Percentiles rank a stretch among this genome's conserved stretches.
These are phyloP conservation scores for Rhododendron ferrugineum DNA, from an alignment of 148 eudicot species.

Conservation along the genomic window DNA sequence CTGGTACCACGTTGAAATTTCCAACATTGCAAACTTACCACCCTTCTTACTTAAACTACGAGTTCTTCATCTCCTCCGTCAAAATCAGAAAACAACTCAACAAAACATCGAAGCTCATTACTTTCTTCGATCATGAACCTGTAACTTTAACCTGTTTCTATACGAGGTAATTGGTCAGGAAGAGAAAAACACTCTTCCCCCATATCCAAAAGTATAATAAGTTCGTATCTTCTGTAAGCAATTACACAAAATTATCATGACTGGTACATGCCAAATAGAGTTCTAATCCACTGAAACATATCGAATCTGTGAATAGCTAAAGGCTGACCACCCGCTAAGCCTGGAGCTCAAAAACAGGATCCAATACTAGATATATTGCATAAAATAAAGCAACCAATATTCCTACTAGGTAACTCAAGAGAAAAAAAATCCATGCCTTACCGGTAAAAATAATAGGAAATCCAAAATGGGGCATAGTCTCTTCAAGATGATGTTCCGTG, in stretches of 20 bases:
- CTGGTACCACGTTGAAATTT: neutral
- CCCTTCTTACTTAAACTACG: neutral
- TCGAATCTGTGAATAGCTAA: neutral
- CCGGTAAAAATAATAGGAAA: neutral
- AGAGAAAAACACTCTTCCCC: neutral
- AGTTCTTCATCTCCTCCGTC: neutral
- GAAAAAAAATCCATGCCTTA: neutral
- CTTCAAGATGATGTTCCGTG: constrained; percentile 14
- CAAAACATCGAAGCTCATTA: neutral
- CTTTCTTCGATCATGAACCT: neutral
- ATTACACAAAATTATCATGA: neutral
- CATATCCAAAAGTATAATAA: neutral
- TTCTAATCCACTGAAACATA: neutral
- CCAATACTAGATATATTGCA: neutral
- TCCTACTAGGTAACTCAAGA: constrained; percentile 10
- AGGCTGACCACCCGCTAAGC: constrained; percentile 1
- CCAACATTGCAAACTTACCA: neutral
- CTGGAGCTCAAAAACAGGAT: neutral
- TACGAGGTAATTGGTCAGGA: neutral
- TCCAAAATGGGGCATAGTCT: neutral
- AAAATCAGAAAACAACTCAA: neutral
- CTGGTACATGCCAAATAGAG: neutral
- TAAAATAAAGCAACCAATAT: neutral
- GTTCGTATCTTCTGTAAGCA: neutral
- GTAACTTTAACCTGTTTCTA: neutral